Percentiles rank a stretch among this genome's conserved stretches.
These are phyloP conservation scores for Penicillium sp. DNA, from an alignment of 2,329 filamentous ascomycete genomes.

Conservation along the genomic window DNA sequence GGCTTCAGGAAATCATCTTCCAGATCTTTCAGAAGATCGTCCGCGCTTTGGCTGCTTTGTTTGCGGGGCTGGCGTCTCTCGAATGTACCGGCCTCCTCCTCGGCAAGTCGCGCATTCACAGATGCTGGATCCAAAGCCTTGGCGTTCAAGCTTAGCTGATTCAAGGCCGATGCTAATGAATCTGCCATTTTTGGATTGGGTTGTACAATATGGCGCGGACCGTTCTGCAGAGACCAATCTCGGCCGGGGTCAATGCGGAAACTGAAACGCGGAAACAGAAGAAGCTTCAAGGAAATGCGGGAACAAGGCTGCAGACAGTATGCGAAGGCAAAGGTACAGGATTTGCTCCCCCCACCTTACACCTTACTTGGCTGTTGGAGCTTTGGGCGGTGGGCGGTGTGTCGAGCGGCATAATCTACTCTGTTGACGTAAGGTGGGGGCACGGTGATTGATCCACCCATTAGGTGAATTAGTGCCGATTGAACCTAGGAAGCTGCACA, in stretches of 20 bases:
- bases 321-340: too few species aligned
- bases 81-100: slow-evolving; percentile 30
- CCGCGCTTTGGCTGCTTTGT: slow-evolving; percentile 48
- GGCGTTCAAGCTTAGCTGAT: slow-evolving; percentile 27
- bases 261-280: background rate
- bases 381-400: background rate
- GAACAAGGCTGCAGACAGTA: background rate
- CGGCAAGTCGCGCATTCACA: slow-evolving; percentile 31
- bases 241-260: background rate
- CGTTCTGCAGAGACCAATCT: background rate
- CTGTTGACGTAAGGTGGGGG: background rate
- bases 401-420: background rate
- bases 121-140: slow-evolving; percentile 22
- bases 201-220: background rate
- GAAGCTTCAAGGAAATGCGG: background rate
- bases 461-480: too few species aligned
- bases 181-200: slow-evolving; percentile 23
- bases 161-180: slow-evolving; percentile 27
- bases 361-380: background rate
- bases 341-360: background rate
- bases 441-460: too few species aligned
- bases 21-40: slow-evolving; percentile 68
- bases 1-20: slow-evolving; percentile 78
- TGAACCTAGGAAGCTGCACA: too few species aligned
- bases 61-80: slow-evolving; percentile 43